phyloP scores from a whole-genome alignment of 2,329 filamentous ascomycete genomes.

The Penicillium italicum region DNA sequence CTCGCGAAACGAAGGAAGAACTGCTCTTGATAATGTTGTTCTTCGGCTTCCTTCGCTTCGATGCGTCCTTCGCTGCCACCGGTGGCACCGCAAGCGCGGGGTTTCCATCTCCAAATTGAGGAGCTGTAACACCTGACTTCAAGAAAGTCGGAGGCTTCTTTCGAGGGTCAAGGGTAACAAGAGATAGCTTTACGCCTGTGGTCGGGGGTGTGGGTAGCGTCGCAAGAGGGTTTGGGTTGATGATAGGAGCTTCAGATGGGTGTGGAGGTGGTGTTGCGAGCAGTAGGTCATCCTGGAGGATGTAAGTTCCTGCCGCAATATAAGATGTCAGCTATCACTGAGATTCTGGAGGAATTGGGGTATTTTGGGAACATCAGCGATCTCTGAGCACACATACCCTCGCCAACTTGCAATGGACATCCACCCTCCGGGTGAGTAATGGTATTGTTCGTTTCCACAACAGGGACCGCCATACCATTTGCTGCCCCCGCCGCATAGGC shows the following conservation, averaged over 20 bases:
- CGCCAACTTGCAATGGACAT: constrained; percentile 86
- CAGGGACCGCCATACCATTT: constrained; percentile 64
- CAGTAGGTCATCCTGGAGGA: constrained; percentile 83
- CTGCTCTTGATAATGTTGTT: constrained; percentile 98
- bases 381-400: constrained; percentile 58
- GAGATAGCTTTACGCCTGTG: constrained; percentile 76
- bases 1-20: constrained; percentile 95
- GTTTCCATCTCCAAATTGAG: constrained; percentile 84
- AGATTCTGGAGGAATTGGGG: background rate
- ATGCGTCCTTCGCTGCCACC: constrained; percentile 60
- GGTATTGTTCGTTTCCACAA: constrained; percentile 93
- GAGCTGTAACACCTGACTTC: constrained; percentile 46
- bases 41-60: constrained; percentile 88
- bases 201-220: constrained; percentile 81
- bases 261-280: constrained; percentile 93
- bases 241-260: constrained; percentile 81
- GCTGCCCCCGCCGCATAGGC: constrained; percentile 70
- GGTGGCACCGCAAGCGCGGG: constrained; percentile 57
- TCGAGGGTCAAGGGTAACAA: constrained; percentile 67
- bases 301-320: constrained; percentile 69
- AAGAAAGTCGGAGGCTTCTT: constrained; percentile 41
- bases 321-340: constrained; percentile 21
- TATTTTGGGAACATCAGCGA: background rate
- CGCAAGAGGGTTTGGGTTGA: constrained; percentile 86
- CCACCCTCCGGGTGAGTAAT: constrained; percentile 77